phyloP scores from a whole-genome alignment of 495 filamentous ascomycete genomes.

The Podospora tetraspora region DNA sequence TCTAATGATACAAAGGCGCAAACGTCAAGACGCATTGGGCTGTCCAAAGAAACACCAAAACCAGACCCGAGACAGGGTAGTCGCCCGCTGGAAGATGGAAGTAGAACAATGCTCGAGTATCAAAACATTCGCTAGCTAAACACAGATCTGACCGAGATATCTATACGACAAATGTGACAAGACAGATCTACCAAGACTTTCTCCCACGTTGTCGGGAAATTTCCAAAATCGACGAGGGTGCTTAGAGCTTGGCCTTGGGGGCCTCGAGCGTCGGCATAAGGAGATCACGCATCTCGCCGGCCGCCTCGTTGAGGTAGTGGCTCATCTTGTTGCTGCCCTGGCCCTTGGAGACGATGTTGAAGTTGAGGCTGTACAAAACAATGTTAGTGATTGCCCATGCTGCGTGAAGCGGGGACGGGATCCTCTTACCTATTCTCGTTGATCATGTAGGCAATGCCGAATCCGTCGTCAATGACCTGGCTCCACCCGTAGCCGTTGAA shows the following conservation, averaged over 20 bases:
- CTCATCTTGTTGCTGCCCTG: conserved; percentile 89
- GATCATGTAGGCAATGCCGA: conserved; percentile 99
- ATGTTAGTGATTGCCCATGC: conserved; percentile 1
- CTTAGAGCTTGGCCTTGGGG: conserved; percentile 85
- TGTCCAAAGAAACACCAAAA: background rate
- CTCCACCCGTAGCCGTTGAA: conserved; percentile 99
- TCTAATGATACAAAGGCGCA: background rate
- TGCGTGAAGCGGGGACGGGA: conserved; percentile 13
- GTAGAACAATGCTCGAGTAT: background rate
- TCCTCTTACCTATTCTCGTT: conserved; percentile 77
- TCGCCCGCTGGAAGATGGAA: background rate
- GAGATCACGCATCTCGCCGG: conserved; percentile 81
- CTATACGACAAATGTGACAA: background rate
- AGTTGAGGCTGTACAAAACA: conserved; percentile 75
- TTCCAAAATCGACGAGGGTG: background rate
- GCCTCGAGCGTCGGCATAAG: conserved; percentile 75
- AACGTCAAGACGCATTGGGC: background rate
- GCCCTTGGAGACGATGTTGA: conserved; percentile 96
- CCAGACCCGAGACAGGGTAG: background rate
- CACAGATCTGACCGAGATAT: background rate
- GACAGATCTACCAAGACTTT: background rate
- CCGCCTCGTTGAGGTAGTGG: conserved; percentile 90
- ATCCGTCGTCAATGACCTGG: conserved; percentile 94
- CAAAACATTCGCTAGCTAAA: background rate
- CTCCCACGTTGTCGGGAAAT: background rate